phyloP scores from a whole-genome alignment of 768 basidiomycete genomes.

The Tephrocybe sp. region DNA sequence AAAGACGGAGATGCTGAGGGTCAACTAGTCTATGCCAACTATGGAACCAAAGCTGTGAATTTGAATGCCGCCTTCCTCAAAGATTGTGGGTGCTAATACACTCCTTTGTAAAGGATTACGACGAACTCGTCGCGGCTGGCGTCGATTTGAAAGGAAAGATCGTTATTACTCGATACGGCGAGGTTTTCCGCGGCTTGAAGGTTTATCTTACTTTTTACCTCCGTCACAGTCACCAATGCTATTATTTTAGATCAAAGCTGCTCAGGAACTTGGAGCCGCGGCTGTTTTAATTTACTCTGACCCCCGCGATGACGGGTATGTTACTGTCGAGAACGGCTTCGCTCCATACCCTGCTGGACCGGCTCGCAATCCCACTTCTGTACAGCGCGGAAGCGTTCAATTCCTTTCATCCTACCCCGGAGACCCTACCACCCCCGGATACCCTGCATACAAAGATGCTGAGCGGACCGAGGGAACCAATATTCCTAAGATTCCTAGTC shows the following conservation, averaged over 20 bases:
- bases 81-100: background rate
- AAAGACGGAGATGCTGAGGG: conserved; percentile 73
- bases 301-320: conserved; percentile 80
- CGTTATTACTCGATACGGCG: conserved; percentile 75
- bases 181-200: conserved; percentile 83
- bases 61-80: background rate
- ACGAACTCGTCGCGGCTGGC: conserved; percentile 57
- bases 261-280: conserved; percentile 77
- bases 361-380: conserved; percentile 78
- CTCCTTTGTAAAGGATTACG: conserved; percentile 33
- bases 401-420: conserved; percentile 66
- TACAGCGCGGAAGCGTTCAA: conserved; percentile 84
- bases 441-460: conserved; percentile 82
- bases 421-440: conserved; percentile 85
- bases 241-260: conserved; percentile 62
- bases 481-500: conserved; percentile 73
- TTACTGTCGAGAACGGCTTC: conserved; percentile 75
- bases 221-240: conserved; percentile 17
- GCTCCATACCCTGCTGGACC: conserved; percentile 81
- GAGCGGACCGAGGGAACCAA: conserved; percentile 59
- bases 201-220: conserved; percentile 28
- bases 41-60: conserved; percentile 61
- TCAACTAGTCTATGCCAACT: conserved; percentile 73
- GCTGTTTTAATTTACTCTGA: conserved; percentile 85
- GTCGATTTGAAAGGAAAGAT: conserved; percentile 76